Conservation (phyloP, 2,329 filamentous ascomycete species). For the Aspergillus terreus region DNA sequence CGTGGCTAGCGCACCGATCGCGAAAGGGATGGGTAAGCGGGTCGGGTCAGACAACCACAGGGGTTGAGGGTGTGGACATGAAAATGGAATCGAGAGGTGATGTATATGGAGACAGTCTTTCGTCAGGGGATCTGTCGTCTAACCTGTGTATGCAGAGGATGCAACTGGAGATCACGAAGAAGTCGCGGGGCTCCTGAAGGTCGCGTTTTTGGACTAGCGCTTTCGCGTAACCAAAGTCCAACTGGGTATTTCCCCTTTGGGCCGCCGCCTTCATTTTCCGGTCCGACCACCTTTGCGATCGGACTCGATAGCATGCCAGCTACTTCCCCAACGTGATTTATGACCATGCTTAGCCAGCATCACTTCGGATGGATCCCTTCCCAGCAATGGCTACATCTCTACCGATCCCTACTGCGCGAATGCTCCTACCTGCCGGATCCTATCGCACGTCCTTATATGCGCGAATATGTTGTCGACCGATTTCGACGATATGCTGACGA, state of each 20-base stretch:
- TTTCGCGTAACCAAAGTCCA: conserved; percentile 17
- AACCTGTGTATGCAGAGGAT: not conserved
- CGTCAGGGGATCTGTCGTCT: not conserved
- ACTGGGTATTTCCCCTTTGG: conserved; percentile 16
- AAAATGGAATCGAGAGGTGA: not conserved
- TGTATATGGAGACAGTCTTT: too few relatives aligned
- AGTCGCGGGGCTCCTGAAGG: conserved; percentile 21
- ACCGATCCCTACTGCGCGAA: conserved; percentile 57
- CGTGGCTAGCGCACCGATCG: conserved; percentile 25
- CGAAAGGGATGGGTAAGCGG: conserved; percentile 15
- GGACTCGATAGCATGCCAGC: too few relatives aligned
- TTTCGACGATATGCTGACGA: conserved; percentile 42
- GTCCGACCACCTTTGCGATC: not conserved
- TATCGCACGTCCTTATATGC: conserved; percentile 49
- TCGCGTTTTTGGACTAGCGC: conserved; percentile 25
- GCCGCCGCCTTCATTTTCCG: conserved; percentile 1
- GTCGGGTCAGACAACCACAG: not conserved
- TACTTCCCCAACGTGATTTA: not conserved
- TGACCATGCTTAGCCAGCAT: too few relatives aligned
- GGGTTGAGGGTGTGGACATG: not conserved
- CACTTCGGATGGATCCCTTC: not conserved
- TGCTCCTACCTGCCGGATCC: conserved; percentile 59
- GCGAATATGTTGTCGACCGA: conserved; percentile 44
- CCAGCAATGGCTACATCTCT: conserved; percentile 42
- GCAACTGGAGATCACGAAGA: conserved; percentile 1